Evolutionary conservation across 805 yeast species (phyloP).

Genomic region (Wickerhamomyces ciferrii): DNA sequence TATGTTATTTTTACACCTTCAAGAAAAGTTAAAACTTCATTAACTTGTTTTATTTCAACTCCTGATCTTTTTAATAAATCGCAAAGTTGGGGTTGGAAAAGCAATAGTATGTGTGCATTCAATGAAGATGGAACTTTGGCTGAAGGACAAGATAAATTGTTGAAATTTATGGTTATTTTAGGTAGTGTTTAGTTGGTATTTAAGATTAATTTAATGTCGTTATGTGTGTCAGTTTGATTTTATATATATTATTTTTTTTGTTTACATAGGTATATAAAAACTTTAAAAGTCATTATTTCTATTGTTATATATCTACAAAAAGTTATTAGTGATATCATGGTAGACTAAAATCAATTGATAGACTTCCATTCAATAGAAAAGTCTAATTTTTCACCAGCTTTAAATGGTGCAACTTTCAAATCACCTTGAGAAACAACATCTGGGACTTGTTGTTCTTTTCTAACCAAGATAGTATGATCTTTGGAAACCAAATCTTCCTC

Average conservation of each 20-base stretch:
- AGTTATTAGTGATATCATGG: slow-evolving; percentile 1
- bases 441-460: slow-evolving; percentile 52
- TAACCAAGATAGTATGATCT: slow-evolving; percentile 51
- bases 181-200: slow-evolving; percentile 33
- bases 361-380: slow-evolving; percentile 75
- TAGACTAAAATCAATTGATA: neutral
- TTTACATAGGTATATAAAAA: neutral
- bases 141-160: slow-evolving; percentile 35
- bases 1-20: slow-evolving; percentile 53
- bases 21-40: slow-evolving; percentile 35
- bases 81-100: slow-evolving; percentile 63
- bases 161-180: slow-evolving; percentile 44
- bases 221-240: neutral
- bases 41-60: slow-evolving; percentile 50
- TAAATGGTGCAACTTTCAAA: slow-evolving; percentile 73
- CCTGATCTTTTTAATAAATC: slow-evolving; percentile 47
- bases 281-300: no score
- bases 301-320: neutral
- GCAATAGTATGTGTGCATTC: slow-evolving; percentile 47
- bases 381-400: slow-evolving; percentile 67
- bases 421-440: slow-evolving; percentile 41
- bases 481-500: slow-evolving; percentile 36
- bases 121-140: slow-evolving; percentile 42
- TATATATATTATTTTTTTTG: no score
- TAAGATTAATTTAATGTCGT: neutral